These are phyloP conservation scores for Vaccinium darrowii DNA, from an alignment of 148 eudicot genomes.

Conservation along the genomic window DNA sequence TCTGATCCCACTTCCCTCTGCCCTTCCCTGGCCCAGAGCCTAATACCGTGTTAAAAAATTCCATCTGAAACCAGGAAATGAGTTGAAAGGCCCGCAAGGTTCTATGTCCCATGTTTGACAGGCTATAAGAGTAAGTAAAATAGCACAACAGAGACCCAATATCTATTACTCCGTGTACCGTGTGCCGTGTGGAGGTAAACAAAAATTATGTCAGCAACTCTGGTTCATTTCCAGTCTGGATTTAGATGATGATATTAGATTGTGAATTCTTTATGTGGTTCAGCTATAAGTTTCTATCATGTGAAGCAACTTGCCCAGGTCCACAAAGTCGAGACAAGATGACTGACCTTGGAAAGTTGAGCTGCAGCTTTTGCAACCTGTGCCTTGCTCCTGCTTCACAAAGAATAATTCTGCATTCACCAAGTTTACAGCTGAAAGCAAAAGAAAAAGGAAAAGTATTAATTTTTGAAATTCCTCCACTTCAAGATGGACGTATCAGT, in stretches of 20 bases:
- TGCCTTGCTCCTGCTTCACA: constrained; percentile 86
- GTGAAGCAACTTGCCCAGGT: neutral
- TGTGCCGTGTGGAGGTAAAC: neutral
- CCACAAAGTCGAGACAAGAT: neutral
- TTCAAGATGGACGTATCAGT: neutral
- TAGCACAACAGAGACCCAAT: neutral
- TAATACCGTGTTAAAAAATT: neutral
- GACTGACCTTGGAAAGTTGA: constrained; percentile 89
- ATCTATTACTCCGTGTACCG: neutral
- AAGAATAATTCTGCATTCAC: constrained; percentile 78
- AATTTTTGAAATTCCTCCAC: neutral
- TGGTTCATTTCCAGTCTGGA: neutral
- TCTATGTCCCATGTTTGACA: neutral
- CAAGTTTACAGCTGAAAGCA: constrained; percentile 83
- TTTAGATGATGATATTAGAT: neutral
- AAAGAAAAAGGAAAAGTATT: neutral
- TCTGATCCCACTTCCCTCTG: neutral
- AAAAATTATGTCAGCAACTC: neutral
- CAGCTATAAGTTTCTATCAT: neutral
- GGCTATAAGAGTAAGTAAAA: neutral
- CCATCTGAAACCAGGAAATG: neutral
- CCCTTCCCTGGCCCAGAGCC: neutral
- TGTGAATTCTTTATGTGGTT: neutral
- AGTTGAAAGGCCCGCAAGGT: neutral
- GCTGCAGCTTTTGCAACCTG: constrained; percentile 88